A percentile compares a stretch with the other conserved stretches of the same genome.
Conservation (phyloP, 495 filamentous ascomycete genomes). For the Hypomontagnella submonticulosa region DNA sequence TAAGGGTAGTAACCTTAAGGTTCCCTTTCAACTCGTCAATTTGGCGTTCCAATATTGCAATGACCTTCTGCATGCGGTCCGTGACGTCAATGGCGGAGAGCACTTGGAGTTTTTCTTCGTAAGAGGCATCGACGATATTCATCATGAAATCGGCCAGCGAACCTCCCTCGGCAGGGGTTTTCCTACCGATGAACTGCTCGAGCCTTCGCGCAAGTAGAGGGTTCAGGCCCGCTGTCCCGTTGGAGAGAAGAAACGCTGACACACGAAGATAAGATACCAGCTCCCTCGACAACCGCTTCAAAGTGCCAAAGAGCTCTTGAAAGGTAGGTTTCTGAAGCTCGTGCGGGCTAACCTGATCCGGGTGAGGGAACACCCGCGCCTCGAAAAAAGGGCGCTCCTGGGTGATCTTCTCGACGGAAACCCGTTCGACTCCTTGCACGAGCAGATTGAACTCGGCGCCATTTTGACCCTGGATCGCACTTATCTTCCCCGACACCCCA, state of each 20-base stretch:
- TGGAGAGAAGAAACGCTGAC: conserved; percentile 76
- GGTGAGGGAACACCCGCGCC: conserved; percentile 68
- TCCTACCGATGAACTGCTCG: conserved; percentile 83
- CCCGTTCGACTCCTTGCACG: conserved; percentile 84
- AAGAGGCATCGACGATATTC: conserved; percentile 82
- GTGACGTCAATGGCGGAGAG: conserved; percentile 79
- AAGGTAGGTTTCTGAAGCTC: conserved; percentile 42
- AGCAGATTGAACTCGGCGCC: conserved; percentile 82
- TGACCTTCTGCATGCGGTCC: conserved; percentile 78
- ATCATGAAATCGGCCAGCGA: conserved; percentile 96
- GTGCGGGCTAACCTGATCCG: conserved; percentile 40
- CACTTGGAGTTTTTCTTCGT: conserved; percentile 89
- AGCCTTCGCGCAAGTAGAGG: conserved; percentile 86
- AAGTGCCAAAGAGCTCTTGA: conserved; percentile 75
- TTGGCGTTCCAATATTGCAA: conserved; percentile 82
- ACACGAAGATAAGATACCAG: conserved; percentile 81
- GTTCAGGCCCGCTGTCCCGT: conserved; percentile 70
- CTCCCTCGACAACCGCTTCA: conserved; percentile 85
- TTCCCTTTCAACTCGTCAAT: conserved; percentile 83
- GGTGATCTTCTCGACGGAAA: conserved; percentile 76
- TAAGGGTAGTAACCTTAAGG: conserved; percentile 79
- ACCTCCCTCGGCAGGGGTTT: conserved; percentile 81
- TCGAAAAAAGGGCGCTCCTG: conserved; percentile 89
- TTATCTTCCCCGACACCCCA: conserved; percentile 83
- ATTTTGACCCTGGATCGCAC: conserved; percentile 81